Evolutionary conservation across 768 basidiomycete species (phyloP), one percentile per base, ranked within the genome.

Genomic region (Tubosaeta sp.): DNA sequence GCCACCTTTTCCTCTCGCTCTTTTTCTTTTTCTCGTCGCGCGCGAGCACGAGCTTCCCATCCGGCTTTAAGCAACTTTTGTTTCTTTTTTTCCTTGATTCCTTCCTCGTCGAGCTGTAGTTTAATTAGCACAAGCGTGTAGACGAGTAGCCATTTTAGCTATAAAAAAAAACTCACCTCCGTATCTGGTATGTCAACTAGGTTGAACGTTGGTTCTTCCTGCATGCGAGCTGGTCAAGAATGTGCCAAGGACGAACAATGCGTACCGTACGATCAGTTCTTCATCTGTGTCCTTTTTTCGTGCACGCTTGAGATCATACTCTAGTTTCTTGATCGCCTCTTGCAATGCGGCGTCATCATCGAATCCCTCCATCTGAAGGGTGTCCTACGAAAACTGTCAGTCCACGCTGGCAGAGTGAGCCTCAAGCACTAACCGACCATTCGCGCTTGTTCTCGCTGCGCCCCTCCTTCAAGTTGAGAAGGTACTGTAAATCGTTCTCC

Each of bases 51-150:
- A 0, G 95, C 92, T 52, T 98, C 95, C 67, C 86, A 94, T 1
- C 91, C 91, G 0, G 94, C 92, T 68, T 97, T 98, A 73, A 95
- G 74, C 31, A 98, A 76, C 58, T 84, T 88, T 66, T 99, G 97
- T 62, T 87, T 90, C 63, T 85, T 85, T 74, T 98, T 99, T 70
- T 99, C 97, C 66, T 91, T 97, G 33, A 97, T 66, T 25, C 84
- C 79, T 37, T 95, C 94, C 63, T 98, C 95, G 60, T 91, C 90
- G 8, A 93, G 77, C 87, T 91, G 53, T 16, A 8, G 27, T 16
- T 22, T 27, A 22, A 25, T 16, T 8, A 11, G 26, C 33, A 37
- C n/a, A 26, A n/a, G 19, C 25, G 8, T 12, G 29, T 10, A 10
- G 14, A 35, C 17, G 33, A 26, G 2, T 13, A 14, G 27, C 35